Evolutionary conservation across 257 asterid genomes (phyloP), one percentile per base, ranked within the genome.

Genomic region (Galeopsis tetrahit): DNA sequence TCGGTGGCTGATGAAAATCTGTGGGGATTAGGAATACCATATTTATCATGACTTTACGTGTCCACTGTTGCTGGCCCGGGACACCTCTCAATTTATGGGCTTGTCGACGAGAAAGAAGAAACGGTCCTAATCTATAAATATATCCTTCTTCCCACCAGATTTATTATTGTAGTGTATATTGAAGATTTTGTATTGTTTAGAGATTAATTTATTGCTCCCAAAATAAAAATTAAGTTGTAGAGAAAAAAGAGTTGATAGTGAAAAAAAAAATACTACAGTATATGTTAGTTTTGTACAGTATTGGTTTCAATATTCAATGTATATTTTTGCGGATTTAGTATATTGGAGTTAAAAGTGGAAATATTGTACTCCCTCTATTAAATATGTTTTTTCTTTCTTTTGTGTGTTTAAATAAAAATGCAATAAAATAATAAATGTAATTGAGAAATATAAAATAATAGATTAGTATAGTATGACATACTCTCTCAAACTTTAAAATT

Each of bases 11-110:
- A 13, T 0, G 43, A 46, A 55, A 39, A 31, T 28, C 14, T 35
- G 68, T 58, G 75, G 60, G 58, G 75, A 59, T 42, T 35, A 6
- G 58, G 75, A 59, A 58, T 35, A 6, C 48, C 61, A 5, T 49
- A 40, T 62, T 15, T 34, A 38, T 17, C 38, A 10, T 62, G 63
- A 49, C 10, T 42, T 70, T 52, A 63, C 64, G 35, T 51, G 65
- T 39, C 77, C 55, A 39, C 71, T 72, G 70, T 62, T 62, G 7
- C 36, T 7, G 8, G 3, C 39, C 10, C 13, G 53, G 53, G 13
- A 48, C 7, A 13, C 6, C 13, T n/a, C 6, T 48, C 14, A 10
- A 4, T 48, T 48, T 13, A 13, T n/a, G 21, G 7, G 17, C 55
- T 48, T 48, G 55, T 48, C n/a, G 55, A 48, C 55, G n/a, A 48